These are phyloP conservation scores for Puccinia coronata DNA, from an alignment of 1,284 basidiomycete genomes.

Conservation along the genomic window DNA sequence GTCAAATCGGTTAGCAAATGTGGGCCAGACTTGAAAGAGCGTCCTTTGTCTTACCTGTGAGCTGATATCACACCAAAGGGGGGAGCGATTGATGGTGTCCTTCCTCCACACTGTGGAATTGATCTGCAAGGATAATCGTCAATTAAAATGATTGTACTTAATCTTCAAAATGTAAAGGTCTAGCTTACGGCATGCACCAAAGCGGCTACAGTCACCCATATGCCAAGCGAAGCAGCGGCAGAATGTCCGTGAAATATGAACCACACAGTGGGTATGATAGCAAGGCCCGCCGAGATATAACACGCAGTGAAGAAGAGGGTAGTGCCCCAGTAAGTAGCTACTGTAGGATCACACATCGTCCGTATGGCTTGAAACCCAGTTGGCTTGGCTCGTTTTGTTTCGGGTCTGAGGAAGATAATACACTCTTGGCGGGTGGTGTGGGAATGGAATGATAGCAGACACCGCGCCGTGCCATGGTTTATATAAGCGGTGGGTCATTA, in stretches of 20 bases:
- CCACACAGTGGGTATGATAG: conserved; percentile 37
- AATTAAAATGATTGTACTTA: too few species aligned
- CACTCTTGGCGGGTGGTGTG: background rate
- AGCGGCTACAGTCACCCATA: conserved; percentile 38
- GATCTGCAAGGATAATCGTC: conserved; percentile 9
- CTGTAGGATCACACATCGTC: background rate
- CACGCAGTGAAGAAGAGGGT: conserved; percentile 28
- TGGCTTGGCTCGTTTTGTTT: background rate
- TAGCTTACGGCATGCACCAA: conserved; percentile 37
- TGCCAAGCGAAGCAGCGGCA: conserved; percentile 27
- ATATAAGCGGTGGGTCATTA: background rate
- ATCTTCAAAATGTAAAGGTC: too few species aligned
- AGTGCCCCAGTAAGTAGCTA: conserved; percentile 20
- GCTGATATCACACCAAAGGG: conserved; percentile 45
- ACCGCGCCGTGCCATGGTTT: background rate
- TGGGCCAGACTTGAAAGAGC: background rate
- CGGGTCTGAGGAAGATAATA: background rate
- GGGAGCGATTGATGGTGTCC: conserved; percentile 38
- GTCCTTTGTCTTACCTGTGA: conserved; percentile 30
- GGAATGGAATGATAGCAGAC: background rate
- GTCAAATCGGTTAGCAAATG: background rate
- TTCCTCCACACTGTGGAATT: conserved; percentile 44
- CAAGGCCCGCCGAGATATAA: conserved; percentile 21
- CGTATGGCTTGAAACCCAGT: background rate
- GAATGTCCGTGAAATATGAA: conserved; percentile 45